Conservation (phyloP, 2,329 filamentous ascomycete species). For the Botrytis squamosa region DNA sequence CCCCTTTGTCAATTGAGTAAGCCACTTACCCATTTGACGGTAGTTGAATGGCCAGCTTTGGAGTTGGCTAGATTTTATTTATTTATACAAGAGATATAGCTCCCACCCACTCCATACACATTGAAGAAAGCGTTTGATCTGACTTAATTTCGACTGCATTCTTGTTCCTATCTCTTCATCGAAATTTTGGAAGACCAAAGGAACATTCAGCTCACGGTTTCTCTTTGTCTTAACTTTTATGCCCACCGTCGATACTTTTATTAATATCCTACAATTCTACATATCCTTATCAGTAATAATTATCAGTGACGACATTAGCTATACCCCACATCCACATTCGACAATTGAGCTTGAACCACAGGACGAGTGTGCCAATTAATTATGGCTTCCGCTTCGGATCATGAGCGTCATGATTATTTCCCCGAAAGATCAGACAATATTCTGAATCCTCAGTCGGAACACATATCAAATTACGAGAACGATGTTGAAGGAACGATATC, state of each 20-base stretch:
- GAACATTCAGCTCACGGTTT: background rate
- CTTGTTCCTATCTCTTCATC: background rate
- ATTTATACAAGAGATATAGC: background rate
- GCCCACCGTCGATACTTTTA: background rate
- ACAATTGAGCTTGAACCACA: background rate
- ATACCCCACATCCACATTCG: background rate
- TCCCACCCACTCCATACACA: background rate
- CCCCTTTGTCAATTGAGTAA: background rate
- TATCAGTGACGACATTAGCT: background rate
- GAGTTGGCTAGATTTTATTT: background rate
- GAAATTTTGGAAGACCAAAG: background rate
- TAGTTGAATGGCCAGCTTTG: background rate
- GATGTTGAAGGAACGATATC: background rate
- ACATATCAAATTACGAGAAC: background rate
- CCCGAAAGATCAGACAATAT: background rate
- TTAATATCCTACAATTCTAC: background rate
- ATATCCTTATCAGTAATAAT: background rate
- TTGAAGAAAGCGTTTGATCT: too few species aligned
- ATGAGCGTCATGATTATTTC: constrained; percentile 5
- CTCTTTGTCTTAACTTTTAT: background rate
- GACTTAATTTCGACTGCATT: background rate
- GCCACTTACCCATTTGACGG: background rate
- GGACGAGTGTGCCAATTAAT: background rate
- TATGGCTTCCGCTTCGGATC: constrained; percentile 11
- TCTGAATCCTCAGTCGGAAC: background rate